These are phyloP conservation scores for Funneliformis caledonium DNA, from an alignment of 371 early-diverging fungal genomes.

Conservation along the genomic window DNA sequence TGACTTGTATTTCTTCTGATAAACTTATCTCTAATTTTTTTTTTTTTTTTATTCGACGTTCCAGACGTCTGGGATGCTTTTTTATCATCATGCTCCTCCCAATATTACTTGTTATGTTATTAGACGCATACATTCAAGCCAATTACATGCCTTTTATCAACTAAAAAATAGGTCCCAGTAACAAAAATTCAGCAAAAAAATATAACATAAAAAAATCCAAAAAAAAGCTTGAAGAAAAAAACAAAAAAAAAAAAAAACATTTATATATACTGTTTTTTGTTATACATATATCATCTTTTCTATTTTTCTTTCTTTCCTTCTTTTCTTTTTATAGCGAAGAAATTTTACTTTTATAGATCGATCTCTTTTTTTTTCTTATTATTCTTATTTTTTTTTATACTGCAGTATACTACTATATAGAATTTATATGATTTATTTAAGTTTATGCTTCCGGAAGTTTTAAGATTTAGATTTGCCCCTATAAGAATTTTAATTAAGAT, in stretches of 20 bases:
- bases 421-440: not conserved
- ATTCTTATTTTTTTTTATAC: not conserved
- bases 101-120: slow-evolving; percentile 20
- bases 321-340: not conserved
- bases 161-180: not conserved
- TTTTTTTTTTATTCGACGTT: not conserved
- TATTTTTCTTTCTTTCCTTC: not conserved
- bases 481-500: not conserved
- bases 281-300: no score
- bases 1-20: not conserved
- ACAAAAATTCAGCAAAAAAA: not conserved
- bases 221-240: slow-evolving; percentile 14
- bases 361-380: not conserved
- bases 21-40: not conserved
- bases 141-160: slow-evolving; percentile 3
- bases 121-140: slow-evolving; percentile 18
- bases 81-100: slow-evolving; percentile 18
- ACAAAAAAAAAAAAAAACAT: not conserved
- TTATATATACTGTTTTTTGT: not conserved
- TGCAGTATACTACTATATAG: not conserved
- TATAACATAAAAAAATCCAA: not conserved
- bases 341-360: not conserved
- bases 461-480: not conserved
- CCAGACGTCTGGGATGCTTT: slow-evolving; percentile 16
- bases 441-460: not conserved